phyloP scores from a whole-genome alignment of 352 stramenopile genomes.

The Vaucheria bursata region DNA sequence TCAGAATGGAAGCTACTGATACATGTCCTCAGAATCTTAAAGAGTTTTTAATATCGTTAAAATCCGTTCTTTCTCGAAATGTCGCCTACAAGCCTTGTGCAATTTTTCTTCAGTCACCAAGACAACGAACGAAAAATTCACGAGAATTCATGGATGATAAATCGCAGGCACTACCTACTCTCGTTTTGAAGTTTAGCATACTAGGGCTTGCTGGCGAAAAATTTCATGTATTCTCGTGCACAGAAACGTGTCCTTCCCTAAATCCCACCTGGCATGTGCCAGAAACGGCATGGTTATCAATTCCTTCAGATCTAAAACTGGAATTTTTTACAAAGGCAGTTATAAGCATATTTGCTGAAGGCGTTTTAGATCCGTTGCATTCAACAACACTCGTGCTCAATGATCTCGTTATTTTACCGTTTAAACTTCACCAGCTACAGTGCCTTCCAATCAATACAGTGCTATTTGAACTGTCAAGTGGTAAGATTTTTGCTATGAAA shows the following conservation, averaged over 20 bases:
- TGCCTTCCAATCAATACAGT: not conserved
- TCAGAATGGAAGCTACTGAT: too few species aligned
- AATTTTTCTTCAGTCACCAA: not conserved
- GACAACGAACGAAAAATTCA: not conserved
- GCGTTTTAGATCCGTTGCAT: not conserved
- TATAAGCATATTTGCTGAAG: not conserved
- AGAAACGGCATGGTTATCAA: conserved; percentile 39
- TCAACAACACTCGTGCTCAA: not conserved
- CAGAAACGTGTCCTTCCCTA: conserved; percentile 3
- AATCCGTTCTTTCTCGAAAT: not conserved
- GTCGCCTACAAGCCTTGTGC: not conserved
- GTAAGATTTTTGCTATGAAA: not conserved
- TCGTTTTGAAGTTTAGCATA: not conserved
- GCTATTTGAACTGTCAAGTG: not conserved
- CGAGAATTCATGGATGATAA: not conserved
- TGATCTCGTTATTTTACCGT: not conserved
- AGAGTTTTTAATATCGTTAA: not conserved
- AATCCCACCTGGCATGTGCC: conserved; percentile 39
- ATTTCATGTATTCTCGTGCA: not conserved
- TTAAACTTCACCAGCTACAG: not conserved
- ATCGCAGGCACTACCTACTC: not conserved
- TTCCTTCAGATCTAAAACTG: conserved; percentile 13
- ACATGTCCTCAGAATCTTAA: conserved; percentile 2
- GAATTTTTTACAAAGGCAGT: not conserved
- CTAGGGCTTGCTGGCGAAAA: not conserved